A percentile compares a stretch with the other conserved stretches of the same genome.
Evolutionary conservation across 169 alveolate species (phyloP).

Genomic region (Plasmodium inui): DNA sequence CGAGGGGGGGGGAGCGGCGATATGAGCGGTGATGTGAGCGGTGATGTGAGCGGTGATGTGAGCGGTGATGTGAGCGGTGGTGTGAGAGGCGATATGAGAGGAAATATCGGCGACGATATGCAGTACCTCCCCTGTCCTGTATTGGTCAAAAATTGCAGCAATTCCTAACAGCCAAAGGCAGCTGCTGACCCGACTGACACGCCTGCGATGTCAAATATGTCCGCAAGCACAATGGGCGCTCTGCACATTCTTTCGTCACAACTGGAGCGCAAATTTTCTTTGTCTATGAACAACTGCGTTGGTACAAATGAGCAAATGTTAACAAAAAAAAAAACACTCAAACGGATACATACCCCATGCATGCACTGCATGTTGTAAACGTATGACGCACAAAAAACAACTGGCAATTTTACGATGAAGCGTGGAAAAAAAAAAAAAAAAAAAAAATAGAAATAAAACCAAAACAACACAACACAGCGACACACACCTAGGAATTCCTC

Average conservation of each 20-base stretch:
- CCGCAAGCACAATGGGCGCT: background rate
- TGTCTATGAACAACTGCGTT: background rate
- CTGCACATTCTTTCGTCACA: background rate
- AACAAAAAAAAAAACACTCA: background rate
- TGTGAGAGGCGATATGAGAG: background rate
- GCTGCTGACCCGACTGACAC: background rate
- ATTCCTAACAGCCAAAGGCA: background rate
- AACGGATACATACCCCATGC: background rate
- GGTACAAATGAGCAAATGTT: background rate
- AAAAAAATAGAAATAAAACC: too few relatives aligned
- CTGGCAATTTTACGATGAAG: background rate
- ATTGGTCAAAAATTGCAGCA: background rate
- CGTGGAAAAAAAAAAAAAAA: background rate
- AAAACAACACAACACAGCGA: background rate
- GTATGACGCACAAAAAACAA: background rate
- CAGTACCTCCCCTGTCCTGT: background rate
- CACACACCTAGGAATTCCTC: background rate
- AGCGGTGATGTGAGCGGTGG: background rate
- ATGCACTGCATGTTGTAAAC: background rate
- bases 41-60: background rate
- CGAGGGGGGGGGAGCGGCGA: background rate
- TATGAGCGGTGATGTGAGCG: too few relatives aligned
- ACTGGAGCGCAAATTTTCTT: background rate
- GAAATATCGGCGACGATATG: background rate
- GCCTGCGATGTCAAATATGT: background rate